Evolutionary conservation across 805 yeast genomes (phyloP).

Genomic region (Starmerella floris): DNA sequence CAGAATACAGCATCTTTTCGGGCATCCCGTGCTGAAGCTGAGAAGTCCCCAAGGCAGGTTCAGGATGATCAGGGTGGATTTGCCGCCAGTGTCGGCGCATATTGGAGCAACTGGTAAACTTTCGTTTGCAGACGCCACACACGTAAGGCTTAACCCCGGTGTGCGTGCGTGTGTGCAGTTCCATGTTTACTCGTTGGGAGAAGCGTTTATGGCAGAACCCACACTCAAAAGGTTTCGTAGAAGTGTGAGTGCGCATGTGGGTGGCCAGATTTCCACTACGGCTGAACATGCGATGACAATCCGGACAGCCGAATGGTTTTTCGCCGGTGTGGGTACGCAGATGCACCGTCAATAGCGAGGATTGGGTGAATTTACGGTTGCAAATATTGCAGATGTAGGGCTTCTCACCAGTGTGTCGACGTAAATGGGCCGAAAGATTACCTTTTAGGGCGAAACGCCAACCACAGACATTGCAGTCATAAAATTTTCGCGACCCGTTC

Average conservation of each 20-base stretch:
- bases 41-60: slow-evolving; percentile 16
- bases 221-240: slow-evolving; percentile 68
- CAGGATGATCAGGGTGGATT: slow-evolving; percentile 17
- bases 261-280: slow-evolving; percentile 81
- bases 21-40: slow-evolving; percentile 18
- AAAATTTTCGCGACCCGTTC: neutral
- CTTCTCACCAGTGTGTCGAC: slow-evolving; percentile 84
- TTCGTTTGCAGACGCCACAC: slow-evolving; percentile 47
- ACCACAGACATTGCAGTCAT: slow-evolving; percentile 52
- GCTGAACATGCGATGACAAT: slow-evolving; percentile 75
- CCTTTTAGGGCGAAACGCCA: slow-evolving; percentile 64
- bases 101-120: slow-evolving; percentile 19
- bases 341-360: slow-evolving; percentile 75
- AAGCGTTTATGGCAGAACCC: slow-evolving; percentile 61
- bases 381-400: slow-evolving; percentile 69
- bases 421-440: slow-evolving; percentile 66
- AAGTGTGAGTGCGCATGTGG: slow-evolving; percentile 66
- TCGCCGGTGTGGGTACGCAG: slow-evolving; percentile 81
- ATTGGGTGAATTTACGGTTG: slow-evolving; percentile 67
- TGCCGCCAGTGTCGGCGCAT: slow-evolving; percentile 23
- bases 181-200: slow-evolving; percentile 75
- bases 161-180: slow-evolving; percentile 74
- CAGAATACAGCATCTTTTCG: slow-evolving; percentile 14
- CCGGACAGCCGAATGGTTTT: slow-evolving; percentile 57
- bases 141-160: slow-evolving; percentile 82